Evolutionary conservation across 2,329 filamentous ascomycete genomes (phyloP).

Genomic region (Scedosporium boydii): DNA sequence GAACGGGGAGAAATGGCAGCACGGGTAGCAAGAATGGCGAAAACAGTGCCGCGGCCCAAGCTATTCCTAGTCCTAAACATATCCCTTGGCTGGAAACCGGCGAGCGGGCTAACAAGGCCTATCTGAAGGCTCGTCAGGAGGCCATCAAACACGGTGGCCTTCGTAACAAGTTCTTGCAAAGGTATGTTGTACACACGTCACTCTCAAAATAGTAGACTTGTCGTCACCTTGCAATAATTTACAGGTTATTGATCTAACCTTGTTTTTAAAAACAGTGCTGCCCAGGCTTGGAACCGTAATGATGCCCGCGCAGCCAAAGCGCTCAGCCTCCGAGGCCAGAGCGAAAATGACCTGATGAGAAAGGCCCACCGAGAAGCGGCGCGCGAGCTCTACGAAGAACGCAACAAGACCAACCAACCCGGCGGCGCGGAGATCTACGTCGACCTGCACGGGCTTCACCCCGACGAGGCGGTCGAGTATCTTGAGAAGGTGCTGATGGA

Average conservation of each 20-base stretch:
- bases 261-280: slow-evolving; percentile 50
- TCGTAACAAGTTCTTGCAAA: slow-evolving; percentile 94
- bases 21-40: slow-evolving; percentile 59
- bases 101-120: slow-evolving; percentile 80
- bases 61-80: slow-evolving; percentile 80
- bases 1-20: slow-evolving; percentile 53
- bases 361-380: slow-evolving; percentile 94
- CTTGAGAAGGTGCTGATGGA: slow-evolving; percentile 80
- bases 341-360: slow-evolving; percentile 94
- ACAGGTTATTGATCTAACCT: slow-evolving; percentile 1
- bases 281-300: slow-evolving; percentile 97
- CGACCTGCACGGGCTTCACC: slow-evolving; percentile 95
- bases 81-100: slow-evolving; percentile 97
- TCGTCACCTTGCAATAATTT: too few relatives aligned
- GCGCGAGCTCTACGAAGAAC: slow-evolving; percentile 82
- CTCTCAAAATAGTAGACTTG: too few relatives aligned
- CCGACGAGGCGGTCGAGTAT: slow-evolving; percentile 93
- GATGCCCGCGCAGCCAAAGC: slow-evolving; percentile 94
- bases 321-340: slow-evolving; percentile 85
- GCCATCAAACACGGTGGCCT: slow-evolving; percentile 95
- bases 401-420: slow-evolving; percentile 59
- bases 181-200: slow-evolving; percentile 38
- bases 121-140: slow-evolving; percentile 88
- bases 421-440: slow-evolving; percentile 72
- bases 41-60: slow-evolving; percentile 70